Conservation (phyloP, 148 eudicot genomes). For the Camellia japonica region DNA sequence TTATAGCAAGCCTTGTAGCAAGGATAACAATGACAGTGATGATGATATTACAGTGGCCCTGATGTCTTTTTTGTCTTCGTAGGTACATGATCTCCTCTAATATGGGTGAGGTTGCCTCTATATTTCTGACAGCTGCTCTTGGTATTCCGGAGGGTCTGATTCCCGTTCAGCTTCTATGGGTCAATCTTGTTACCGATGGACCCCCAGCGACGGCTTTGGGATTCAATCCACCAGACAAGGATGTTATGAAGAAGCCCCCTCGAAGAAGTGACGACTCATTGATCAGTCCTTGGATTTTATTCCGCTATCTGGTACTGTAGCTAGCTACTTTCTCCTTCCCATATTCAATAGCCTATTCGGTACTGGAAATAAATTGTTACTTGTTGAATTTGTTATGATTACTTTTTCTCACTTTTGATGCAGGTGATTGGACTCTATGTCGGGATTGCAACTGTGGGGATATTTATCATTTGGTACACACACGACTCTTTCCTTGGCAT, state of each 20-base stretch:
- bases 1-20: neutral
- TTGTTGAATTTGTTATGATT: neutral
- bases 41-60: neutral
- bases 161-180: conserved; percentile 97
- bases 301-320: conserved; percentile 69
- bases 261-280: conserved; percentile 80
- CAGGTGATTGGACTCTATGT: conserved; percentile 74
- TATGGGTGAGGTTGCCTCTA: conserved; percentile 75
- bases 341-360: neutral
- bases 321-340: neutral
- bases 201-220: conserved; percentile 98
- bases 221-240: conserved; percentile 91
- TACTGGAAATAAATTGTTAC: neutral
- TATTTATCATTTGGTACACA: conserved; percentile 71
- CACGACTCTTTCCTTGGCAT: conserved; percentile 64
- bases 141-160: conserved; percentile 94
- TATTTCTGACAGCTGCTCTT: conserved; percentile 82
- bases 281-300: conserved; percentile 79
- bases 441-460: conserved; percentile 67
- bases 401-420: conserved; percentile 20
- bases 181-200: conserved; percentile 92
- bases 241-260: conserved; percentile 88
- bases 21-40: neutral
- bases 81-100: conserved; percentile 87
- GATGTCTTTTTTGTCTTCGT: conserved; percentile 1